phyloP scores from a whole-genome alignment of 176 grass and related monocot genomes.

The Ananas comosus region DNA sequence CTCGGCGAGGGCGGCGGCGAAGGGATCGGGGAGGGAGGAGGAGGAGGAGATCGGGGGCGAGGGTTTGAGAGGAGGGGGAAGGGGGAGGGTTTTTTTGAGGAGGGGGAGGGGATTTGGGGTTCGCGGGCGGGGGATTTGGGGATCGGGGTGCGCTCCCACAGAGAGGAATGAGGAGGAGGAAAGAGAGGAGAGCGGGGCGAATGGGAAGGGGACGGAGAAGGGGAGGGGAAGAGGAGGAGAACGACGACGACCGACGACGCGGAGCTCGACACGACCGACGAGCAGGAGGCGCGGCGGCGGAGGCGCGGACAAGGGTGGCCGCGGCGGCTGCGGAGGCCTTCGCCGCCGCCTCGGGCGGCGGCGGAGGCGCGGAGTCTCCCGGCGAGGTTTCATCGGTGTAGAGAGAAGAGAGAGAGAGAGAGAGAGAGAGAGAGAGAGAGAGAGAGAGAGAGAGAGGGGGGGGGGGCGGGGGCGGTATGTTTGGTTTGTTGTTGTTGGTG shows the following conservation, averaged over 20 bases:
- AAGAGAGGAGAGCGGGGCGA: conserved; percentile 48
- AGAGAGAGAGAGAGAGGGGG: no score
- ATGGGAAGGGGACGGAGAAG: conserved; percentile 33
- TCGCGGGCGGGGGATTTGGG: conserved; percentile 49
- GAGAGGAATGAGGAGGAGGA: conserved; percentile 51
- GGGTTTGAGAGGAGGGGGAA: conserved; percentile 31
- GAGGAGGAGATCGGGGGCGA: conserved; percentile 23
- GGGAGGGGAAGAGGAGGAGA: conserved; percentile 23
- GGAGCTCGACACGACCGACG: not conserved
- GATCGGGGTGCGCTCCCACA: conserved; percentile 72
- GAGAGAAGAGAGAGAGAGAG: no score
- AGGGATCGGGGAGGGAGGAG: conserved; percentile 18
- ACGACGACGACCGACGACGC: conserved; percentile 16
- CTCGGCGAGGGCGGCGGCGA: conserved; percentile 18
- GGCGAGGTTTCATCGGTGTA: no score
- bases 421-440: no score
- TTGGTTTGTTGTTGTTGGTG: no score
- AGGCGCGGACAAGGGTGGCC: conserved; percentile 8
- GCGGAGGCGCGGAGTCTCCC: conserved; percentile 11
- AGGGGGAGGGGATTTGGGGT: not conserved
- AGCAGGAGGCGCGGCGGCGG: conserved; percentile 1
- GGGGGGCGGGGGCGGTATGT: no score
- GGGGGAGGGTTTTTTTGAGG: not conserved
- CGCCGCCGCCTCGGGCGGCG: conserved; percentile 2
- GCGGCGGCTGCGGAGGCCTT: conserved; percentile 8